A percentile compares a stretch with the other conserved stretches of the same genome.
phyloP scores from a whole-genome alignment of 2,329 filamentous ascomycete species.

The Didymella exigua region DNA sequence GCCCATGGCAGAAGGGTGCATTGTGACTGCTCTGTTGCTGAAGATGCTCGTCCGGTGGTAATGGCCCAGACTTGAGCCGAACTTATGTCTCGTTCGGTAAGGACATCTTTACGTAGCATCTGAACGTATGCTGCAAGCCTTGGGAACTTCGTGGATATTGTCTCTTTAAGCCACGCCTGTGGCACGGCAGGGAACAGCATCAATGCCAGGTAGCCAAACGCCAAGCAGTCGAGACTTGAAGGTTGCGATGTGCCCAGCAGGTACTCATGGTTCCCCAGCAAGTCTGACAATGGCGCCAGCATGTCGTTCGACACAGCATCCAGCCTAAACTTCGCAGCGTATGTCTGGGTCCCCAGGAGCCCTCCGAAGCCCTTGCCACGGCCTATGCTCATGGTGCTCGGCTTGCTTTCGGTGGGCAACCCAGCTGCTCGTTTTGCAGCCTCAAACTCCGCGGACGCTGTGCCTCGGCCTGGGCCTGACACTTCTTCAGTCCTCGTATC shows the following conservation, averaged over 20 bases:
- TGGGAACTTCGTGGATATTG: conserved; percentile 58
- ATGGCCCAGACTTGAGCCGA: conserved; percentile 39
- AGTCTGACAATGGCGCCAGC: conserved; percentile 70
- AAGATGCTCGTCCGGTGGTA: conserved; percentile 17
- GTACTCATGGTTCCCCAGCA: conserved; percentile 62
- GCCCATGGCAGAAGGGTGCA: conserved; percentile 34
- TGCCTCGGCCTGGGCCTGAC: conserved; percentile 36
- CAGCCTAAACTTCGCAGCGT: conserved; percentile 75
- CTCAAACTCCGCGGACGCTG: conserved; percentile 44
- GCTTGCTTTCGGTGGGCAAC: conserved; percentile 42
- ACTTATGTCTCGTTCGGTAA: conserved; percentile 29
- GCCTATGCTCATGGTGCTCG: conserved; percentile 55
- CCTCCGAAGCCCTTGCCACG: conserved; percentile 65
- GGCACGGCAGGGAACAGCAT: conserved; percentile 69
- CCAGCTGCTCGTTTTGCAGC: conserved; percentile 46
- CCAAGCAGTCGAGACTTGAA: conserved; percentile 77
- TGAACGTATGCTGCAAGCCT: conserved; percentile 48
- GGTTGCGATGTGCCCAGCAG: conserved; percentile 60
- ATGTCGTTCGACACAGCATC: conserved; percentile 72
- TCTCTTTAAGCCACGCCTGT: conserved; percentile 66
- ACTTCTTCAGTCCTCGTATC: conserved; percentile 48
- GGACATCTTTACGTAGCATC: conserved; percentile 39
- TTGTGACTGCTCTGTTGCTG: not conserved
- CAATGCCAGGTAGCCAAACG: conserved; percentile 77
- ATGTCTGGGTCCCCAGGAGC: conserved; percentile 69